A percentile compares a stretch with the other conserved stretches of the same genome.
phyloP scores from a whole-genome alignment of 768 basidiomycete genomes.

The Termitomyces sp. region DNA sequence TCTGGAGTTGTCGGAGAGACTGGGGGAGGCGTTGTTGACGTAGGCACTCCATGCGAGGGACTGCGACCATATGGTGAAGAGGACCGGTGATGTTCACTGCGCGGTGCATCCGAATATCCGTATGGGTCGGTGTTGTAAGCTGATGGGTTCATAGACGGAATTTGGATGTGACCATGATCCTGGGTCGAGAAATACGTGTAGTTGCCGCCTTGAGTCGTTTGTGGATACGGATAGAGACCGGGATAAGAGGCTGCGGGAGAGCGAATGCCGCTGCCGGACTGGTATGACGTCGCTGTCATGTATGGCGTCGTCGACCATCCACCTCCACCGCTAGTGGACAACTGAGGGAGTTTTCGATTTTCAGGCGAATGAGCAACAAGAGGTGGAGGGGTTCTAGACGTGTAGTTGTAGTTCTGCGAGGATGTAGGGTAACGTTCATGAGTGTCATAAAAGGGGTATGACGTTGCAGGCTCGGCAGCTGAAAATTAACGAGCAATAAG shows the following conservation, averaged over 20 bases:
- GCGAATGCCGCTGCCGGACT: slow-evolving; percentile 36
- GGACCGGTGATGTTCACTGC: slow-evolving; percentile 36
- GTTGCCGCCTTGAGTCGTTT: slow-evolving; percentile 25
- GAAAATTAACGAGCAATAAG: slow-evolving; percentile 29
- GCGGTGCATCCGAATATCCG: slow-evolving; percentile 23
- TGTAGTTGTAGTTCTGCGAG: slow-evolving; percentile 41
- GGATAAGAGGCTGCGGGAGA: slow-evolving; percentile 64
- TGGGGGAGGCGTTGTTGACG: slow-evolving; percentile 49
- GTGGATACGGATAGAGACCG: slow-evolving; percentile 45
- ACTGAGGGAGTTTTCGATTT: slow-evolving; percentile 56
- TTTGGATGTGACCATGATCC: slow-evolving; percentile 22
- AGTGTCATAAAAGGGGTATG: slow-evolving; percentile 49
- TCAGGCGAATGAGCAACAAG: slow-evolving; percentile 39
- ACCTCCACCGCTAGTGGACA: slow-evolving; percentile 38
- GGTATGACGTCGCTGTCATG: slow-evolving; percentile 17
- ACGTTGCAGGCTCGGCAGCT: slow-evolving; percentile 43
- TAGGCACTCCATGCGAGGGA: slow-evolving; percentile 28
- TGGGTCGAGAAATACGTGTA: slow-evolving; percentile 37
- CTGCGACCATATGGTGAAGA: slow-evolving; percentile 40
- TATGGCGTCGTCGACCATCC: slow-evolving; percentile 42
- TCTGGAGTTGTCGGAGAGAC: slow-evolving; percentile 45
- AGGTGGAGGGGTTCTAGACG: slow-evolving; percentile 44
- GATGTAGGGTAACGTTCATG: slow-evolving; percentile 52
- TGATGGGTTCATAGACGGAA: slow-evolving; percentile 26
- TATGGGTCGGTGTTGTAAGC: slow-evolving; percentile 24